Base-by-base conservation (phyloP, 2,329 filamentous ascomycete species). In the Claviceps pazoutovae region DNA sequence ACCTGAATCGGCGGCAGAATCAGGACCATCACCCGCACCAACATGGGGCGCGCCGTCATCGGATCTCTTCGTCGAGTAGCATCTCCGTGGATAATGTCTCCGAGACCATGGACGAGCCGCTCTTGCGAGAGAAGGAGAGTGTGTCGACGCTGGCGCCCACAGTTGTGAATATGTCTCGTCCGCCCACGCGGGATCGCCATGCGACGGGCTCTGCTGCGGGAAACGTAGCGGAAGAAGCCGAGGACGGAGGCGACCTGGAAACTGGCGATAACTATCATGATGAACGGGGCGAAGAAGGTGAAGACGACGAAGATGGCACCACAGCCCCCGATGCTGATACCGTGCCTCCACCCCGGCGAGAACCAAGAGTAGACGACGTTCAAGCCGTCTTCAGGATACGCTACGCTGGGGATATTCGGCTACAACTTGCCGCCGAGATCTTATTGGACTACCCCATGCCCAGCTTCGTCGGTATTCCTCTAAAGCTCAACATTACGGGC, bases 401-500 rank as follows among this genome's bases (percentile, higher is more conserved):
- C 52, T 98, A 98, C 67, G 80, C 84, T 2, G 93, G 93, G 36
- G 86, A 96, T 62, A 78, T 98, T 53, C 83, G 83, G 58, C 78
- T 98, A 53, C 88, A 89, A 55, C 74, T 98, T 48, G 97, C 93
- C 23, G 90, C 93, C 0, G 90, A 97, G 68, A 95, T 98, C 43
- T 74, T 97, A 36, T 82, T 98, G 37, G 93, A 98, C 68, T 98
- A 98, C 65, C 93, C 93, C 1, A 97, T 97, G 88, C 90, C 90
- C 42, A 95, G 88, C 71, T 98, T 98, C 62, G 91, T 97, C 2
- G 89, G 90, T 13, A 91, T 98, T 55, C 93, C 93, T 1, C 77
- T 98, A 46, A 91, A 93, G 66, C 75, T 98, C 26, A 95, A 91
- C 65, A 94, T 98, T 59, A 97, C 93, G 0, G 93, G 93, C 0